Evolutionary conservation across 2,329 filamentous ascomycete genomes (phyloP).

Genomic region (Podosphaera xanthii): DNA sequence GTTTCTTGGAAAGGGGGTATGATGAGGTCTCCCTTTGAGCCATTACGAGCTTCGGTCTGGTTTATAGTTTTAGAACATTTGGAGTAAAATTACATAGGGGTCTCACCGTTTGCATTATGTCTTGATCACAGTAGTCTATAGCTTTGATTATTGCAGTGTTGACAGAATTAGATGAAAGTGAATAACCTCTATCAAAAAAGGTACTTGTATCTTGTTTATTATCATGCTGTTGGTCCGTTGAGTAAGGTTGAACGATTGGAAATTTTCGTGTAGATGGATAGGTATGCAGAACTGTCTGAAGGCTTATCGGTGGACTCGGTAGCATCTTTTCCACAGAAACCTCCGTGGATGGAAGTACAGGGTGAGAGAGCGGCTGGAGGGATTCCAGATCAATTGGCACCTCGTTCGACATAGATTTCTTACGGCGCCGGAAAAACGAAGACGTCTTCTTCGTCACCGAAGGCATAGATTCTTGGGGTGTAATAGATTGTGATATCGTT

Average conservation of each 20-base stretch:
- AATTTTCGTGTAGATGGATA: conserved; percentile 29
- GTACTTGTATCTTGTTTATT: conserved; percentile 6
- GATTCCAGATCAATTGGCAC: conserved; percentile 27
- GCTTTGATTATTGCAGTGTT: conserved; percentile 47
- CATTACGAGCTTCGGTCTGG: conserved; percentile 3
- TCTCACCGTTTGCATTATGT: conserved; percentile 3
- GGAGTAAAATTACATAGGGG: conserved; percentile 5
- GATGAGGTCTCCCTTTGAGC: conserved; percentile 15
- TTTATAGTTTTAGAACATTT: conserved; percentile 1
- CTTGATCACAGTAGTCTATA: conserved; percentile 27
- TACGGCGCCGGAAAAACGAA: conserved; percentile 80
- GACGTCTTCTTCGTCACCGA: conserved; percentile 70
- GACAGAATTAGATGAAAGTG: conserved; percentile 51
- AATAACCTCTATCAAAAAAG: conserved; percentile 33
- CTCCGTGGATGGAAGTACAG: conserved; percentile 3
- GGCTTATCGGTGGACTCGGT: conserved; percentile 49
- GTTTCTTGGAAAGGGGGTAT: conserved; percentile 29
- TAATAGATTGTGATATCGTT: not conserved
- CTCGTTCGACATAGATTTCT: conserved; percentile 61
- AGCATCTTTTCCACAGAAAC: conserved; percentile 7
- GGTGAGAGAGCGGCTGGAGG: conserved; percentile 17
- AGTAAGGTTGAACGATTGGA: conserved; percentile 7
- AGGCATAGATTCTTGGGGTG: conserved; percentile 13
- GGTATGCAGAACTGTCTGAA: conserved; percentile 70
- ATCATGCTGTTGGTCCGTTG: conserved; percentile 10